Percentiles rank a stretch among this genome's conserved stretches.
Conservation (phyloP, 176 grass and related monocot species). For the Lolium multiflorum region DNA sequence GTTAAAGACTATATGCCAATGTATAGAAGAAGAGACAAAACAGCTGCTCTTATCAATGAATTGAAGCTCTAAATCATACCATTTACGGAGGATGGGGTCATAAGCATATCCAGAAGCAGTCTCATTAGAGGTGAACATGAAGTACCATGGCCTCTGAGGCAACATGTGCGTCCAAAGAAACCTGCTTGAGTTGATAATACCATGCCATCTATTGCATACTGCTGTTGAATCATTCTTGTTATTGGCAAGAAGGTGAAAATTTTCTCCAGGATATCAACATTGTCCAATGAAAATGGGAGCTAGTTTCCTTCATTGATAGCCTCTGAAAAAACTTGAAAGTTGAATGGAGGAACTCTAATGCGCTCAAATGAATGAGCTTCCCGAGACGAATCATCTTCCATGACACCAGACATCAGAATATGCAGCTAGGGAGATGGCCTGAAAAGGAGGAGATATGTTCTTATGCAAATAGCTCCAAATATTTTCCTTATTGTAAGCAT, state of each 20-base stretch:
- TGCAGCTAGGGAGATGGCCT: too few species aligned
- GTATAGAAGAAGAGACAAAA: slow-evolving; percentile 64
- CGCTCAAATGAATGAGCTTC: slow-evolving; percentile 49
- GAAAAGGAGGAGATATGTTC: too few species aligned
- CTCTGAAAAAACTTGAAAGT: slow-evolving; percentile 44
- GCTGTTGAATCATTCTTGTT: slow-evolving; percentile 69
- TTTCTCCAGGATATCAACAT: slow-evolving; percentile 73
- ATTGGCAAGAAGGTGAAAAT: slow-evolving; percentile 88
- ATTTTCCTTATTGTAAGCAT: neutral
- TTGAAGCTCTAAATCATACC: slow-evolving; percentile 81
- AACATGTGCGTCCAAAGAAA: slow-evolving; percentile 66
- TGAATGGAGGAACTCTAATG: slow-evolving; percentile 38
- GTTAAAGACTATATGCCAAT: too few species aligned
- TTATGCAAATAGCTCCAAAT: too few species aligned
- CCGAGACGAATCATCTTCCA: slow-evolving; percentile 57
- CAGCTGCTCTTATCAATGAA: slow-evolving; percentile 77
- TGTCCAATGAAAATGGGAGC: slow-evolving; percentile 64
- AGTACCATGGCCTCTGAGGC: slow-evolving; percentile 92
- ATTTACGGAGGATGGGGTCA: slow-evolving; percentile 77
- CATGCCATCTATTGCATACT: slow-evolving; percentile 83
- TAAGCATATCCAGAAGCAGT: slow-evolving; percentile 75
- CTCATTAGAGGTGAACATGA: slow-evolving; percentile 84
- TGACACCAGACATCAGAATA: slow-evolving; percentile 29
- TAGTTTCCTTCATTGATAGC: slow-evolving; percentile 39
- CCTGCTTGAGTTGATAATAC: slow-evolving; percentile 65